Evolutionary conservation across 2,329 filamentous ascomycete genomes (phyloP), one percentile per base, ranked within the genome.

Genomic region (Colletotrichum salicis): DNA sequence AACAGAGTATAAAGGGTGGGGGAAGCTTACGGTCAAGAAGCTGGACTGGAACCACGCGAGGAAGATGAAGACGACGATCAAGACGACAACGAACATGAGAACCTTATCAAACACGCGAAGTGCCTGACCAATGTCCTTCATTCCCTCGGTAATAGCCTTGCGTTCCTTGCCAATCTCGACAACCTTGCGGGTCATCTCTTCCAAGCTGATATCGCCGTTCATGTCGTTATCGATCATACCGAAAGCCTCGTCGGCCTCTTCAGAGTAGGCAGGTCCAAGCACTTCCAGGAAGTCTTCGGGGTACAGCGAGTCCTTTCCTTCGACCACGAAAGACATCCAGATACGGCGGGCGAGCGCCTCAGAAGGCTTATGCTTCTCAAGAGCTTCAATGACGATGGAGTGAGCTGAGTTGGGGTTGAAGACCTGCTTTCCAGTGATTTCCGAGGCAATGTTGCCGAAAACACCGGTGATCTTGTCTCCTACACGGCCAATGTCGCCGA

Each of bases 281-380:
- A 98, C 96, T 80, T 98, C 96, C 35, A 91, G 80, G 48, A 99
- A 88, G 79, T 99, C 96, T 5, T 97, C 94, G 10, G 89, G 82
- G 75, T 89, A 94, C 10, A 99, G 86, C 0, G 92, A 86, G 52
- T 98, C 94, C 70, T 91, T 91, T 76, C 94, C 95, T 82, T 98
- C 96, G 4, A 96, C 90, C 1, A 97, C 96, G 79, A 98, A 97
- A 1, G 95, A 98, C 94, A 98, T 97, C 96, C 96, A 98, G 74
- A 98, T 92, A 78, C 96, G 93, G 76, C 91, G 92, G n/a, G 94
- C 95, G 70, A 98, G 85, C n/a, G 96, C 96, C 80, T 98, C 95
- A 0, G 95, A 94, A 7, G 94, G 93, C 71, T 88, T 87, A 55
- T 89, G 91, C 83, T 94, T 96, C 82, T 98, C 95, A 37, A 98